phyloP scores from a whole-genome alignment of 352 stramenopile species.

The Globisporangium radiosum region DNA sequence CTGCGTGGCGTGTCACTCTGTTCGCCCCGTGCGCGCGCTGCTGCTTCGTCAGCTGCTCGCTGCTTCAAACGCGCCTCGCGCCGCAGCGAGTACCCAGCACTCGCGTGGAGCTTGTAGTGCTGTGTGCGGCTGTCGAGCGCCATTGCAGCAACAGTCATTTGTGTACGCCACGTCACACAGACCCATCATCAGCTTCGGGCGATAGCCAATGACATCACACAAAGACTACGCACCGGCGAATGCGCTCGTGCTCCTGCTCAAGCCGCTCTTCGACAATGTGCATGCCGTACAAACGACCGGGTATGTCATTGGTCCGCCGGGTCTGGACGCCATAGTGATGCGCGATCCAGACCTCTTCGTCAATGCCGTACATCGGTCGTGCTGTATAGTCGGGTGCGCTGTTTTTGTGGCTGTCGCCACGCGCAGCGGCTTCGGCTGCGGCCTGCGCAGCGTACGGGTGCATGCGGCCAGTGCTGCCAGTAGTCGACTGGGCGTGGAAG shows the following conservation, averaged over 20 bases:
- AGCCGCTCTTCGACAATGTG: slow-evolving; percentile 67
- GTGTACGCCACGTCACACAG: background rate
- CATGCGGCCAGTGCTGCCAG: slow-evolving; percentile 19
- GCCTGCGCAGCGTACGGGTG: slow-evolving; percentile 51
- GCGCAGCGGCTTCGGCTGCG: slow-evolving; percentile 20
- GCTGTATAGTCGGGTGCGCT: slow-evolving; percentile 8
- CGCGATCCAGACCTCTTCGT: slow-evolving; percentile 80
- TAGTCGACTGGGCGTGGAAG: slow-evolving; percentile 37
- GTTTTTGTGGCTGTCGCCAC: slow-evolving; percentile 6
- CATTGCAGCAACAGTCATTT: no score
- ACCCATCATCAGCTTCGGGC: background rate
- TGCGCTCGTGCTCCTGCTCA: slow-evolving; percentile 56
- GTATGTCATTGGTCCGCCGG: slow-evolving; percentile 32
- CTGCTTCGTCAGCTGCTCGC: slow-evolving; percentile 32
- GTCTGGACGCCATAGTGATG: slow-evolving; percentile 71
- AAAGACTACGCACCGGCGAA: slow-evolving; percentile 27
- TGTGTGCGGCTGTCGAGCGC: slow-evolving; percentile 33
- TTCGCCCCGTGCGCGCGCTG: slow-evolving; percentile 19
- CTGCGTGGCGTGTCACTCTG: background rate
- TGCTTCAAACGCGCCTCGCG: slow-evolving; percentile 57
- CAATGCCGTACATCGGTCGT: slow-evolving; percentile 52
- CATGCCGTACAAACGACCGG: slow-evolving; percentile 61
- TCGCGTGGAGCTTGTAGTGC: slow-evolving; percentile 66
- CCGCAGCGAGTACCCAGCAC: slow-evolving; percentile 66
- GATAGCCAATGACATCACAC: background rate